These are phyloP conservation scores for Trifolium dubium DNA, from an alignment of 306 rosid species.

Conservation along the genomic window DNA sequence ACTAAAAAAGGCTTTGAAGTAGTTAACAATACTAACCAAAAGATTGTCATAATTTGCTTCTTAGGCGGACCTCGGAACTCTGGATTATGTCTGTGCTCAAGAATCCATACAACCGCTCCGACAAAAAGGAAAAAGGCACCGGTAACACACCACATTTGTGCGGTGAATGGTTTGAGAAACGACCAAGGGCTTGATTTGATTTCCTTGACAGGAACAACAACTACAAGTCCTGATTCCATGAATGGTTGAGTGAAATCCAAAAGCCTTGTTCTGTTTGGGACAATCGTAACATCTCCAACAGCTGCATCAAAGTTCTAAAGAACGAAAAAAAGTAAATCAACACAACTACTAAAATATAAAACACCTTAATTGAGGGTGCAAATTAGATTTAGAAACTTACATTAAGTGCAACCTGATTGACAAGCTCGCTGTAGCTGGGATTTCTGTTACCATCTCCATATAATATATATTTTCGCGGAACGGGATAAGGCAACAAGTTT, in stretches of 20 bases:
- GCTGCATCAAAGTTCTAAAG: constrained; percentile 85
- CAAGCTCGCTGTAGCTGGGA: constrained; percentile 62
- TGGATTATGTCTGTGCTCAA: constrained; percentile 82
- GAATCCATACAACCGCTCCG: constrained; percentile 95
- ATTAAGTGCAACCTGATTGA: constrained; percentile 61
- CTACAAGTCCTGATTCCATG: constrained; percentile 84
- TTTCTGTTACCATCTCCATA: constrained; percentile 72
- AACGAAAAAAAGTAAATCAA: constrained; percentile 39
- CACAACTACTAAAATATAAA: constrained; percentile 24
- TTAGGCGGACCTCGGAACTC: constrained; percentile 93
- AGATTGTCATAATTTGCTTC: constrained; percentile 73
- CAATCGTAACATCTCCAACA: constrained; percentile 92
- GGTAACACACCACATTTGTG: constrained; percentile 86
- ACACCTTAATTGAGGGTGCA: constrained; percentile 17
- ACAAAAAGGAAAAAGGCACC: constrained; percentile 76
- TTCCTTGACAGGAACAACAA: constrained; percentile 78
- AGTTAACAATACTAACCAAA: constrained; percentile 66
- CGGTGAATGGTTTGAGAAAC: constrained; percentile 86
- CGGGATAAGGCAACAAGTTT: constrained; percentile 86
- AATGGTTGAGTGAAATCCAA: constrained; percentile 97
- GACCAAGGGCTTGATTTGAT: constrained; percentile 85
- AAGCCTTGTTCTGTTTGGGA: constrained; percentile 80
- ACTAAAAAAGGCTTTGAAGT: constrained; percentile 22
- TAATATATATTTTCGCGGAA: constrained; percentile 66
- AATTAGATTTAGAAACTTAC: constrained; percentile 59